Conservation (phyloP, 2,329 filamentous ascomycete species). For the Fusarium tupiense region DNA sequence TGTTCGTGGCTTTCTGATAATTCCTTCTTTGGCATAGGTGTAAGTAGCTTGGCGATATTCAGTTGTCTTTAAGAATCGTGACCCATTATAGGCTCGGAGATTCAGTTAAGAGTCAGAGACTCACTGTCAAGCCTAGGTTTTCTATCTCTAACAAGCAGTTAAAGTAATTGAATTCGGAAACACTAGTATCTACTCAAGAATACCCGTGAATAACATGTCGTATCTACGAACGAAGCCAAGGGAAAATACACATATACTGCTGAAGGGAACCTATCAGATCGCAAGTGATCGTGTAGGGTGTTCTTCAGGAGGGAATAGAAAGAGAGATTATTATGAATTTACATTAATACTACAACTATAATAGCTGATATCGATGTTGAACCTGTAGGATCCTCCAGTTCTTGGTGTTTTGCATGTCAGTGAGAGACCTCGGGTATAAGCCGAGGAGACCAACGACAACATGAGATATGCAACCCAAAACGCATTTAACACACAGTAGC, state of each 20-base stretch:
- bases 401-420: background rate
- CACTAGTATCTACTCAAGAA: background rate
- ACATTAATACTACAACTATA: too few species aligned
- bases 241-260: background rate
- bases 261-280: background rate
- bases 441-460: background rate
- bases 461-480: background rate
- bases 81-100: background rate
- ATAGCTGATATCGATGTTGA: background rate
- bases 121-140: background rate
- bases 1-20: background rate
- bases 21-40: too few species aligned
- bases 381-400: background rate
- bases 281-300: background rate
- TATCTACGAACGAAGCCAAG: background rate
- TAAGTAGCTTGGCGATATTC: background rate
- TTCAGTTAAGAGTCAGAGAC: background rate
- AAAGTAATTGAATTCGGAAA: background rate
- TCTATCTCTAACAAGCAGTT: background rate
- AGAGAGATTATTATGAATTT: too few species aligned
- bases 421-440: background rate
- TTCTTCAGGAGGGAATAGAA: background rate
- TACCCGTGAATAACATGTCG: background rate
- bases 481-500: background rate
- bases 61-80: background rate